These are phyloP conservation scores for Boletus sp. DNA, from an alignment of 1,284 basidiomycete genomes.

Conservation along the genomic window DNA sequence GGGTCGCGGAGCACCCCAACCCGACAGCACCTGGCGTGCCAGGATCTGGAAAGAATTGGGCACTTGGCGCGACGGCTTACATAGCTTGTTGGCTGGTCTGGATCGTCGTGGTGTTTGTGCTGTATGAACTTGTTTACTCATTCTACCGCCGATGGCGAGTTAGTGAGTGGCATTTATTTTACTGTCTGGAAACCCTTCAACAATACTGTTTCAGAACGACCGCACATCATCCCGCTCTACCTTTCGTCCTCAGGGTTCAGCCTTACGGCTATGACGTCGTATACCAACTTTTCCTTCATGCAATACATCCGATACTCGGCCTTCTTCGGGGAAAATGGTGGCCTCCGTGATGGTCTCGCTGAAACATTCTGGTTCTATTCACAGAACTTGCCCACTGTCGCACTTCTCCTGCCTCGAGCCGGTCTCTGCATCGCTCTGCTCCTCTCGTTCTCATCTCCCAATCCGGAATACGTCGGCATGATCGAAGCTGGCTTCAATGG, in stretches of 20 bases:
- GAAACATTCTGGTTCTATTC: constrained; percentile 80
- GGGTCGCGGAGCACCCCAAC: constrained; percentile 71
- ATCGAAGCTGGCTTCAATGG: constrained; percentile 50
- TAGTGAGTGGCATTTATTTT: constrained; percentile 57
- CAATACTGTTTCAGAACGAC: constrained; percentile 61
- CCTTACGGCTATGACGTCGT: constrained; percentile 74
- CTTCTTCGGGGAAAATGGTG: constrained; percentile 56
- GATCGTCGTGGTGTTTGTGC: constrained; percentile 73
- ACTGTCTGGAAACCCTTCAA: constrained; percentile 2
- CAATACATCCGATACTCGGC: constrained; percentile 74
- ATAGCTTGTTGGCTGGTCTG: constrained; percentile 77
- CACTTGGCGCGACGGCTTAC: constrained; percentile 76
- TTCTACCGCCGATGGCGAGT: constrained; percentile 82
- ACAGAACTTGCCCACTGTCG: constrained; percentile 79
- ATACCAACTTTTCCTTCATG: constrained; percentile 82
- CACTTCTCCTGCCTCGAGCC: constrained; percentile 78
- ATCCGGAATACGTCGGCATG: constrained; percentile 51
- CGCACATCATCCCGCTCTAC: constrained; percentile 79
- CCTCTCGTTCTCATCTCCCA: constrained; percentile 61
- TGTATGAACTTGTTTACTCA: constrained; percentile 81
- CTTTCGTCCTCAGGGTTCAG: constrained; percentile 77
- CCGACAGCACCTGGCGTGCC: constrained; percentile 65
- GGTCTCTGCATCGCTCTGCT: constrained; percentile 72
- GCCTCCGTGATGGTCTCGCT: constrained; percentile 66
- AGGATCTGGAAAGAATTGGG: constrained; percentile 75